These are phyloP conservation scores for Combretum micranthum DNA, from an alignment of 345 rosid species.

Conservation along the genomic window DNA sequence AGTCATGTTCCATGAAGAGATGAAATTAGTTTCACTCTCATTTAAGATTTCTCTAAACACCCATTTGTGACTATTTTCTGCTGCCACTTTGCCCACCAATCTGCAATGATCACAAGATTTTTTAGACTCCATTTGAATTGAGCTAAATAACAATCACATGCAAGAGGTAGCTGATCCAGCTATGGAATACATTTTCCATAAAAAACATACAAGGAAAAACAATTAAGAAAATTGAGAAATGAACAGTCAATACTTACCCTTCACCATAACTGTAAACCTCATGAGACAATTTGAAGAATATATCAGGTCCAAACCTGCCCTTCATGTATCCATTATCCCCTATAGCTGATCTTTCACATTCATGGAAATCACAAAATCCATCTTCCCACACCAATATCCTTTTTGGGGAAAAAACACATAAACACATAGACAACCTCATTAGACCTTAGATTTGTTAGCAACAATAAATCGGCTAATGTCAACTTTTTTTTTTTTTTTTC, in stretches of 20 bases:
- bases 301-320: slow-evolving; percentile 53
- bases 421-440: slow-evolving; percentile 2
- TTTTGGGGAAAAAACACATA: slow-evolving; percentile 1
- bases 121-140: neutral
- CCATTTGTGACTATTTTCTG: slow-evolving; percentile 73
- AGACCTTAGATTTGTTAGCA: neutral
- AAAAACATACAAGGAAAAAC: neutral
- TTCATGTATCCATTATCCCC: slow-evolving; percentile 32
- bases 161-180: too few relatives aligned
- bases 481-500: neutral
- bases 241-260: slow-evolving; percentile 40
- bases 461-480: too few relatives aligned
- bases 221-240: neutral
- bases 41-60: slow-evolving; percentile 37
- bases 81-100: slow-evolving; percentile 69
- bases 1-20: slow-evolving; percentile 46
- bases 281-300: slow-evolving; percentile 79
- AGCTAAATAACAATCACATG: too few relatives aligned
- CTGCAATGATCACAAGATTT: slow-evolving; percentile 24
- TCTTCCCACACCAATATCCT: slow-evolving; percentile 87
- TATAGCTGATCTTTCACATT: slow-evolving; percentile 29
- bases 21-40: slow-evolving; percentile 34
- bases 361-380: slow-evolving; percentile 60
- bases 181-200: neutral
- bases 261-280: slow-evolving; percentile 72